Evolutionary conservation across 352 stramenopile genomes (phyloP), one percentile per base, ranked within the genome.

Genomic region (Phytophthora sp.): DNA sequence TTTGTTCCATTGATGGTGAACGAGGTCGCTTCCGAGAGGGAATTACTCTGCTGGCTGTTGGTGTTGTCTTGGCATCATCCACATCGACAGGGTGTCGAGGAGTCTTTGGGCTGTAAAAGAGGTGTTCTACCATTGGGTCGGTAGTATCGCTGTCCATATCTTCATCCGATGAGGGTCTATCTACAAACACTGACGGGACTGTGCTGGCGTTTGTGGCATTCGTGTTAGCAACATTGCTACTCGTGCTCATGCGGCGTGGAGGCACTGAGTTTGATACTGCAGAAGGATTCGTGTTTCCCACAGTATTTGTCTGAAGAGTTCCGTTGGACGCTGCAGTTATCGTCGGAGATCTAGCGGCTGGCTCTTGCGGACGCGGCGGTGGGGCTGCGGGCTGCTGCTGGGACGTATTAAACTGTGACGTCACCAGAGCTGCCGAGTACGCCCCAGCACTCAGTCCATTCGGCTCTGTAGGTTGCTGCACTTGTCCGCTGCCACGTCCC

Each of bases 51-150:
- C 16, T 72, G 18, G 29, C 16, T 16, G 18, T 7, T 41, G 50
- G 44, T 24, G 24, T 27, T 35, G 23, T 24, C 7, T 30, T 59
- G 7, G 27, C 4, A 26, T 23, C 7, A 59, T 38, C 13, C 6
- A 36, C 12, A 26, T 29, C 31, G 42, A 6, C 33, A 47, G 46
- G 42, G 3, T 57, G 13, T 29, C 77, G 53, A 46, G 76, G 83
- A 13, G 84, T 91, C 30, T 90, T 90, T 13, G 84, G 78, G n/a
- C 80, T 90, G 71, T 92, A 92, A 26, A 92, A 92, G 16, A 92
- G 57, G 47, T 92, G 82, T 60, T 89, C 71, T 4, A 92, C 79
- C 68, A 76, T 85, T 33, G 84, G 84, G 39, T 92, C 84, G n/a
- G 84, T 92, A 3, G 64, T 79, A 41, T 92, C 84, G 62, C 84